Percentiles rank a stretch among this genome's conserved stretches.
Evolutionary conservation across 2,329 filamentous ascomycete genomes (phyloP).

Genomic region (Colletotrichum sojae): DNA sequence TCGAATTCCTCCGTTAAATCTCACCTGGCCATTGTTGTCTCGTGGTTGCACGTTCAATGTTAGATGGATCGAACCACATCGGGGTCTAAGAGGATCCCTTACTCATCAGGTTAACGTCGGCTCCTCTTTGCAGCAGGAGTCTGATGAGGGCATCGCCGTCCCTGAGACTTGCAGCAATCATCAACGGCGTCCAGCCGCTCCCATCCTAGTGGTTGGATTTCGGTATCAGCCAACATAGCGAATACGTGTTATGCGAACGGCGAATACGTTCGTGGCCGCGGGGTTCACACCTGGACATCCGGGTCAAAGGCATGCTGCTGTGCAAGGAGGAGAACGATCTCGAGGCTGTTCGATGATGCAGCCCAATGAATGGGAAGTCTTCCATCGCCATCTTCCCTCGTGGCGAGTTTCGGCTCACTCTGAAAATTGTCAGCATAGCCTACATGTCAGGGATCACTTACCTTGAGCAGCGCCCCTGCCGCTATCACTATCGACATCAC

Average conservation of each 20-base stretch:
- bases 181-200: constrained; percentile 85
- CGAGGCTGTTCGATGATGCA: constrained; percentile 82
- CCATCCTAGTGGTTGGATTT: constrained; percentile 69
- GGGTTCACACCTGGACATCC: constrained; percentile 76
- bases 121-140: constrained; percentile 77
- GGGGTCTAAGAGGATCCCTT: constrained; percentile 41
- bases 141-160: constrained; percentile 79
- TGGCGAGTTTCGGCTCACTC: constrained; percentile 85
- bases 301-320: constrained; percentile 83
- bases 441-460: constrained; percentile 30
- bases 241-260: background rate
- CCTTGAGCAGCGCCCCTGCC: constrained; percentile 73
- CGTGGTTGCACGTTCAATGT: background rate
- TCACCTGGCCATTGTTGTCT: constrained; percentile 77
- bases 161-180: constrained; percentile 84
- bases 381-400: constrained; percentile 84
- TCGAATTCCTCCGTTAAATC: constrained; percentile 15
- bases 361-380: constrained; percentile 97
- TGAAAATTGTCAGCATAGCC: constrained; percentile 50
- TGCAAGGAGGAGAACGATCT: constrained; percentile 81
- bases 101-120: constrained; percentile 83
- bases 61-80: too few relatives aligned
- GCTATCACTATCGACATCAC: constrained; percentile 66
- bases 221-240: background rate
- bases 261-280: background rate